phyloP scores from a whole-genome alignment of 352 stramenopile genomes.

The Globisporangium apiculatum region DNA sequence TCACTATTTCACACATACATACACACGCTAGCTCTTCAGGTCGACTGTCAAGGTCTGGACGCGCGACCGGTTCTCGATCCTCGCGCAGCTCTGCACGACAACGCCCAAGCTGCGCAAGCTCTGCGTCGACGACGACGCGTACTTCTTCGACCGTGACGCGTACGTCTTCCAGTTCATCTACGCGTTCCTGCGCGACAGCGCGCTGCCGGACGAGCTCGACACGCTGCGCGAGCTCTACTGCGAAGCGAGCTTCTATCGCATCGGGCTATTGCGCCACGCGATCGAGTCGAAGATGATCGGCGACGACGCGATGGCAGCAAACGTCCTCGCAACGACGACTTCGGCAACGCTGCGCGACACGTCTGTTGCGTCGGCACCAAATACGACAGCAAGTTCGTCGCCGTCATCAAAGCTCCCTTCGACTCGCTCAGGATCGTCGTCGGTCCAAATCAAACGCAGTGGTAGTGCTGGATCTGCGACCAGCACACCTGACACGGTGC shows the following conservation, averaged over 20 bases:
- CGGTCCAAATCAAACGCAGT: slow-evolving; percentile 1
- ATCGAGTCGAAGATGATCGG: slow-evolving; percentile 74
- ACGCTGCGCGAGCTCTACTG: slow-evolving; percentile 71
- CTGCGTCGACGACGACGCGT: slow-evolving; percentile 44
- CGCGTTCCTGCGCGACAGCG: slow-evolving; percentile 57
- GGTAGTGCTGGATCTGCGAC: neutral
- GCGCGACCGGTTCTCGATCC: slow-evolving; percentile 70
- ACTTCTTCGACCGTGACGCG: slow-evolving; percentile 70
- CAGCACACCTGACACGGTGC: neutral
- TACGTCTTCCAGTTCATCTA: slow-evolving; percentile 73
- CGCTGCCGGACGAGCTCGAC: slow-evolving; percentile 43
- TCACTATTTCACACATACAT: neutral
- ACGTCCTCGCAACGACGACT: slow-evolving; percentile 12
- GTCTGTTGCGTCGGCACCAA: too few relatives aligned
- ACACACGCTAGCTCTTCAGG: slow-evolving; percentile 43
- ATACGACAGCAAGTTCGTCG: too few relatives aligned
- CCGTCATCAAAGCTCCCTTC: neutral
- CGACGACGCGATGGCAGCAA: slow-evolving; percentile 33
- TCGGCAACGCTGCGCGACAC: neutral
- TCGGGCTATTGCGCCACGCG: slow-evolving; percentile 62
- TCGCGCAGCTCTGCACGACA: slow-evolving; percentile 72
- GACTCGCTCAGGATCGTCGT: neutral
- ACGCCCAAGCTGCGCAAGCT: slow-evolving; percentile 45
- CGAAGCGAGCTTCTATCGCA: slow-evolving; percentile 70
- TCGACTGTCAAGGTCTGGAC: slow-evolving; percentile 69